phyloP scores from a whole-genome alignment of 2,329 filamentous ascomycete genomes.

The Paecilomyces variotii region DNA sequence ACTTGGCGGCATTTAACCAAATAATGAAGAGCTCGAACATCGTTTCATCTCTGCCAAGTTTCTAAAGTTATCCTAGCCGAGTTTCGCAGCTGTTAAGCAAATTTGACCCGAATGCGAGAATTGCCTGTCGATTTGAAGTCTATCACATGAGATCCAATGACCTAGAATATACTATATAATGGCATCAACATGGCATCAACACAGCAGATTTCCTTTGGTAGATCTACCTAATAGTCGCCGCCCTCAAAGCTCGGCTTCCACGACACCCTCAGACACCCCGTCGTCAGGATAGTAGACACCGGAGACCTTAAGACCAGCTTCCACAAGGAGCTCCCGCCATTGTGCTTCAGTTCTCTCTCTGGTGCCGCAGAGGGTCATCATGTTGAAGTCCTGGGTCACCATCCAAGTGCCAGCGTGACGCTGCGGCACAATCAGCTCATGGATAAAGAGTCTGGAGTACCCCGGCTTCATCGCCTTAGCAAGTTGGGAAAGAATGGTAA shows the following conservation, averaged over 20 bases:
- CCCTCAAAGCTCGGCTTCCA: background rate
- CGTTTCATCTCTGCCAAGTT: background rate
- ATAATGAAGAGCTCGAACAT: background rate
- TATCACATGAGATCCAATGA: too few relatives aligned
- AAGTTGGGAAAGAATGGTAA: slow-evolving; percentile 9
- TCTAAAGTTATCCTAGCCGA: background rate
- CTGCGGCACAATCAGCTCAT: slow-evolving; percentile 3
- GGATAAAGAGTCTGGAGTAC: slow-evolving; percentile 2
- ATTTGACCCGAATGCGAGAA: too few relatives aligned
- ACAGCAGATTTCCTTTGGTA: too few relatives aligned
- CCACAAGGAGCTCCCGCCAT: background rate
- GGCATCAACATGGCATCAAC: too few relatives aligned
- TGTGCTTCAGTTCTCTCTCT: background rate
- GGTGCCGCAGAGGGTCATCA: background rate
- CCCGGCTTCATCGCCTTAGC: background rate
- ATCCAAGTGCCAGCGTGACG: background rate
- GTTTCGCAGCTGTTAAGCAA: too few relatives aligned
- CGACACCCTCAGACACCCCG: background rate
- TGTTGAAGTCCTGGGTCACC: background rate
- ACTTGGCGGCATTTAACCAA: background rate
- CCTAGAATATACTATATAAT: too few relatives aligned
- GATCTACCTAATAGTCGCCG: too few relatives aligned
- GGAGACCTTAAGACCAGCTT: background rate
- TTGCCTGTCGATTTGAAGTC: too few relatives aligned
- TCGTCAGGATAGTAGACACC: background rate